Percentiles rank a stretch among this genome's conserved stretches.
These are phyloP conservation scores for Pichia cactophila DNA, from an alignment of 1,139 yeast genomes.

Conservation along the genomic window DNA sequence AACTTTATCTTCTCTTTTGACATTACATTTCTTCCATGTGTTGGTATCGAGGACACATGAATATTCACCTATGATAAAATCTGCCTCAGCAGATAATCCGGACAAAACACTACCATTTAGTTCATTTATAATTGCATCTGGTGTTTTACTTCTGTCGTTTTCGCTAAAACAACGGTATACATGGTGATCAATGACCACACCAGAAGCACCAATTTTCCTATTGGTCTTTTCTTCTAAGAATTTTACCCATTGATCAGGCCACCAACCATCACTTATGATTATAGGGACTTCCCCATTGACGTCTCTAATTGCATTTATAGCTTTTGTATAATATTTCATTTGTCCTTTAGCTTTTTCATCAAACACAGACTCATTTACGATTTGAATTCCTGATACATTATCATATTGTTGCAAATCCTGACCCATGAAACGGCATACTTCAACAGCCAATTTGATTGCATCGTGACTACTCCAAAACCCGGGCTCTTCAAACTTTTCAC, in stretches of 20 bases:
- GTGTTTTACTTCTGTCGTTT: constrained; percentile 57
- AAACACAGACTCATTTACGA: constrained; percentile 78
- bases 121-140: constrained; percentile 55
- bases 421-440: constrained; percentile 54
- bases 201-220: constrained; percentile 35
- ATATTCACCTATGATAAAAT: constrained; percentile 80
- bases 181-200: constrained; percentile 76
- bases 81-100: constrained; percentile 50
- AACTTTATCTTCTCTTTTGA: constrained; percentile 41
- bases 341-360: constrained; percentile 46
- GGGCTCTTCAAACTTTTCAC: constrained; percentile 52
- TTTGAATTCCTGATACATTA: constrained; percentile 73
- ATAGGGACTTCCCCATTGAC: constrained; percentile 57
- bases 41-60: constrained; percentile 77
- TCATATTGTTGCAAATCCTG: constrained; percentile 47
- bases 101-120: constrained; percentile 47
- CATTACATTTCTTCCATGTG: constrained; percentile 53
- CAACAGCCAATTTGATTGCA: constrained; percentile 40
- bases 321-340: constrained; percentile 58
- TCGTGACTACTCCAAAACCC: constrained; percentile 52
- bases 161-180: constrained; percentile 82
- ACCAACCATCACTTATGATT: constrained; percentile 91
- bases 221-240: constrained; percentile 47
- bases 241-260: constrained; percentile 70
- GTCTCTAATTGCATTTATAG: constrained; percentile 52